A percentile compares a stretch with the other conserved stretches of the same genome.
phyloP scores from a whole-genome alignment of 2,329 filamentous ascomycete species.

The Capronia coronata region DNA sequence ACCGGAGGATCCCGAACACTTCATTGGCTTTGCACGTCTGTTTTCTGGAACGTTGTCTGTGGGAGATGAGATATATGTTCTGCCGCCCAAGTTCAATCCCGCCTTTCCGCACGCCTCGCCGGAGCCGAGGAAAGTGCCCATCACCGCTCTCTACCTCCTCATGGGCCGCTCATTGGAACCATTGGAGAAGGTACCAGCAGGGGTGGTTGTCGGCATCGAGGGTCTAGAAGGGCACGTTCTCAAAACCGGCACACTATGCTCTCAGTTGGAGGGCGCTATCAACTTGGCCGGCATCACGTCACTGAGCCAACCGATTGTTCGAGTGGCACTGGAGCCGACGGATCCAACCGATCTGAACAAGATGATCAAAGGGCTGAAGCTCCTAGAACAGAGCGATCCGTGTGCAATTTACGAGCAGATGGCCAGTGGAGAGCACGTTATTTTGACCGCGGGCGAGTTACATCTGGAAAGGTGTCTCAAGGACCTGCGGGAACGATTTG shows the following conservation, averaged over 20 bases:
- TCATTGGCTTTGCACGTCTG: slow-evolving; percentile 89
- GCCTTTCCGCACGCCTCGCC: slow-evolving; percentile 65
- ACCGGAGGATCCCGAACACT: slow-evolving; percentile 65
- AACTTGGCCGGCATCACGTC: slow-evolving; percentile 84
- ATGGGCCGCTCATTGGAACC: slow-evolving; percentile 89
- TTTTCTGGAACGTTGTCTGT: slow-evolving; percentile 87
- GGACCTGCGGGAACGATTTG: slow-evolving; percentile 86
- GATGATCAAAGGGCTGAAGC: slow-evolving; percentile 80
- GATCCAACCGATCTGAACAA: slow-evolving; percentile 88
- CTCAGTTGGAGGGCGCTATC: slow-evolving; percentile 73
- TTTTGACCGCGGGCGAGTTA: slow-evolving; percentile 86
- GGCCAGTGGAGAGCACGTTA: slow-evolving; percentile 86
- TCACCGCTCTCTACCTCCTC: slow-evolving; percentile 85
- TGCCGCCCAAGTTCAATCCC: slow-evolving; percentile 89
- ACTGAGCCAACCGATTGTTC: slow-evolving; percentile 82
- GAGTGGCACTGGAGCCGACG: slow-evolving; percentile 87
- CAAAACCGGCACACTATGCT: slow-evolving; percentile 91
- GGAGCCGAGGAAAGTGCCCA: slow-evolving; percentile 71
- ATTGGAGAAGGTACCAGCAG: slow-evolving; percentile 77
- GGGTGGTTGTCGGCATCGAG: slow-evolving; percentile 90
- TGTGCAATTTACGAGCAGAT: slow-evolving; percentile 95
- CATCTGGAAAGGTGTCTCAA: slow-evolving; percentile 92
- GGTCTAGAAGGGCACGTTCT: slow-evolving; percentile 90
- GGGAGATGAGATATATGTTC: slow-evolving; percentile 82
- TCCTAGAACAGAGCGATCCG: slow-evolving; percentile 90